Conservation (phyloP, 179 eudicot species). For the Gypsophila paniculata region DNA sequence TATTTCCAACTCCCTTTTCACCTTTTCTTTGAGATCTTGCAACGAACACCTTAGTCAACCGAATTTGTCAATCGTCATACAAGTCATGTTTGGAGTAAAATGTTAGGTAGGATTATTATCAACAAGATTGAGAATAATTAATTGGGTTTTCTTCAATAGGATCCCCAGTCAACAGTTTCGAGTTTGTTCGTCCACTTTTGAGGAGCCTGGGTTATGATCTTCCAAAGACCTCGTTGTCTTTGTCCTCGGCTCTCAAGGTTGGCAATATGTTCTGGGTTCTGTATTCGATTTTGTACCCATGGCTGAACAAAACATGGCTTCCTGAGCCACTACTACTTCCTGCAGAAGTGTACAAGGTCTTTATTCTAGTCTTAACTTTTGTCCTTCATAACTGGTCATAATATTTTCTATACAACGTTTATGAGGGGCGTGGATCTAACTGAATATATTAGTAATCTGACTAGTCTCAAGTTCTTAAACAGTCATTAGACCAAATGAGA, state of each 20-base stretch:
- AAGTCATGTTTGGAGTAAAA: not conserved
- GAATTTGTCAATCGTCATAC: not conserved
- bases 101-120: conserved; percentile 1
- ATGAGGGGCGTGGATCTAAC: not conserved
- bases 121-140: not conserved
- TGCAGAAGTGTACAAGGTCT: conserved; percentile 86
- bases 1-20: not conserved
- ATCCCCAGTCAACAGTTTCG: conserved; percentile 72
- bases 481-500: not conserved
- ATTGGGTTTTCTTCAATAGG: conserved; percentile 40
- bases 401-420: not conserved
- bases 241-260: conserved; percentile 58
- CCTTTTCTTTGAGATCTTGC: not conserved
- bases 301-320: conserved; percentile 68
- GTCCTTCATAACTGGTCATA: not conserved
- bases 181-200: conserved; percentile 63
- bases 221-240: conserved; percentile 52
- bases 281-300: conserved; percentile 70
- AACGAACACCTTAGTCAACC: not conserved
- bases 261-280: conserved; percentile 51
- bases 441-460: not conserved
- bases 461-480: no score
- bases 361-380: conserved; percentile 1
- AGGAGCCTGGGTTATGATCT: conserved; percentile 69
- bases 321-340: conserved; percentile 92